A percentile compares a stretch with the other conserved stretches of the same genome.
phyloP scores from a whole-genome alignment of 352 stramenopile species.

The Phytophthora agathidicida region DNA sequence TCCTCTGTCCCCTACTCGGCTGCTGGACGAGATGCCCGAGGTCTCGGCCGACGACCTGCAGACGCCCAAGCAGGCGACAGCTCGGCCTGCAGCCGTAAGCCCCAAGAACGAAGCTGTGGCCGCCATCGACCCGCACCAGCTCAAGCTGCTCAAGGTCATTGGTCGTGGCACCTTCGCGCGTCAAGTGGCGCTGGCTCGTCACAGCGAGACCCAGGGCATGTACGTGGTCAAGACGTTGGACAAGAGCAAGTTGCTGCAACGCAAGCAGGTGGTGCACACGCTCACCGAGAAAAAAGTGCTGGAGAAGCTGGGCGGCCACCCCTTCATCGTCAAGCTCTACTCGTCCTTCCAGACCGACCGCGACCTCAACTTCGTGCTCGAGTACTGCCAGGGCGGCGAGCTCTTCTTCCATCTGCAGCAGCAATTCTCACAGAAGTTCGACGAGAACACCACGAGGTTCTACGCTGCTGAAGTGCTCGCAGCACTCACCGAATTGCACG shows the following conservation, averaged over 20 bases:
- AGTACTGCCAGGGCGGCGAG: constrained; percentile 86
- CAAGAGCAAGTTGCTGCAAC: constrained; percentile 74
- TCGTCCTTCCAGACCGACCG: constrained; percentile 75
- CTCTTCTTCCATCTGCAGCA: constrained; percentile 89
- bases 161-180: constrained; percentile 83
- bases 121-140: constrained; percentile 63
- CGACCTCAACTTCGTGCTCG: constrained; percentile 85
- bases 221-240: constrained; percentile 86
- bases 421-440: constrained; percentile 71
- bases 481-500: constrained; percentile 59
- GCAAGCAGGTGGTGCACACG: constrained; percentile 83
- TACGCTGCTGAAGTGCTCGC: constrained; percentile 80
- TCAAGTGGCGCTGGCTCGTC: constrained; percentile 76
- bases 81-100: constrained; percentile 4
- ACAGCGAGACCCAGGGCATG: constrained; percentile 57
- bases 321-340: constrained; percentile 83
- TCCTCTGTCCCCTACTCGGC: constrained; percentile 27
- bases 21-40: constrained; percentile 28
- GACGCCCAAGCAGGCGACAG: constrained; percentile 20
- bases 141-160: constrained; percentile 87
- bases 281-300: constrained; percentile 83
- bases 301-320: constrained; percentile 61
- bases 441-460: constrained; percentile 64
- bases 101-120: constrained; percentile 15
- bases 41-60: constrained; percentile 30